These are phyloP conservation scores for Lachnellula hyalina DNA, from an alignment of 2,329 filamentous ascomycete genomes.

Conservation along the genomic window DNA sequence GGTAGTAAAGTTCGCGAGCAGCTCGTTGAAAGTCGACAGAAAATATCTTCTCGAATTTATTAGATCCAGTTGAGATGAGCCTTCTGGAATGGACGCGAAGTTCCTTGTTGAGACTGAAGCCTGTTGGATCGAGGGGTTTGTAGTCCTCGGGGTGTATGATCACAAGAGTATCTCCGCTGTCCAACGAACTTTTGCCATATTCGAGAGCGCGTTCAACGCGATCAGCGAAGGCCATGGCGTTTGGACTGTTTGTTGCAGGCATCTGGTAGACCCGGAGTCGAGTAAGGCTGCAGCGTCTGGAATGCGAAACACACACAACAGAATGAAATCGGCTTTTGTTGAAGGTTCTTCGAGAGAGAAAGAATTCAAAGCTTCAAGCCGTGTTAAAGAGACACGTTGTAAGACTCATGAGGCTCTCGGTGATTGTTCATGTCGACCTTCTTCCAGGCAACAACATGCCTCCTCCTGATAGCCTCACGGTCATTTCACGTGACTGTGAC, in stretches of 20 bases:
- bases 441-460: too few relatives aligned
- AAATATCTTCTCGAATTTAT: conserved; percentile 43
- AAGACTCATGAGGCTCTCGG: neutral
- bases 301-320: neutral
- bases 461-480: neutral
- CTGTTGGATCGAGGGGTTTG: conserved; percentile 20
- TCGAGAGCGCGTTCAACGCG: neutral
- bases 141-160: conserved; percentile 33
- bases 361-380: neutral
- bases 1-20: conserved; percentile 32
- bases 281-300: neutral
- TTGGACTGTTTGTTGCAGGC: neutral
- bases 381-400: neutral
- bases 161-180: conserved; percentile 40
- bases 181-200: neutral
- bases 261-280: neutral
- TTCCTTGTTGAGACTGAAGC: conserved; percentile 30
- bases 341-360: neutral
- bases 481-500: conserved; percentile 17
- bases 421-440: neutral
- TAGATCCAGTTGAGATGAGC: conserved; percentile 42
- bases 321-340: neutral
- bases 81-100: conserved; percentile 43
- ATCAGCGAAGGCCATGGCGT: neutral
- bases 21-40: conserved; percentile 38